Conservation (phyloP, 1,284 basidiomycete genomes). For the Takashimella tepidaria region DNA sequence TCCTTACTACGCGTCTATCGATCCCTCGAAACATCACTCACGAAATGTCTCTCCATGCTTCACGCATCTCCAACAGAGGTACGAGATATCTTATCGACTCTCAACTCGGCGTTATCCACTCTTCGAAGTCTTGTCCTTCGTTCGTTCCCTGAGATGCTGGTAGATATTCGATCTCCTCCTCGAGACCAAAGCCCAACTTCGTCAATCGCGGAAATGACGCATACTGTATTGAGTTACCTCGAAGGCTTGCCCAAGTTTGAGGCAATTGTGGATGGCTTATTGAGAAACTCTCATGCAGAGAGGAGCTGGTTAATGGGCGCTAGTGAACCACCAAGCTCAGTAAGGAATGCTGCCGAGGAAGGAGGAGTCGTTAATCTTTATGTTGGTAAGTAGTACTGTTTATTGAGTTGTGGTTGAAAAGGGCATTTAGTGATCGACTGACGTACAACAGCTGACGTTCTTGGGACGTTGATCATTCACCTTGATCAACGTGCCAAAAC, state of each 20-base stretch:
- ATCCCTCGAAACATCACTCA: slow-evolving; percentile 28
- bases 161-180: slow-evolving; percentile 36
- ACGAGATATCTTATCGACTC: slow-evolving; percentile 19
- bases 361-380: slow-evolving; percentile 46
- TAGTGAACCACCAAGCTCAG: slow-evolving; percentile 33
- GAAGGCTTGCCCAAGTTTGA: slow-evolving; percentile 40
- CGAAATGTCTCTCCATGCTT: slow-evolving; percentile 26
- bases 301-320: slow-evolving; percentile 50
- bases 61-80: slow-evolving; percentile 12
- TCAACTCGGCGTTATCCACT: slow-evolving; percentile 20
- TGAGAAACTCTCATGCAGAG: slow-evolving; percentile 38
- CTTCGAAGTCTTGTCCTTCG: slow-evolving; percentile 32
- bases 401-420: too few relatives aligned
- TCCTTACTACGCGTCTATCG: slow-evolving; percentile 24
- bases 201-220: slow-evolving; percentile 35
- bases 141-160: slow-evolving; percentile 45
- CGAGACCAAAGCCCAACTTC: slow-evolving; percentile 15
- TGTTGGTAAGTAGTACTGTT: slow-evolving; percentile 35
- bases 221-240: slow-evolving; percentile 42
- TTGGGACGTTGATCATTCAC: slow-evolving; percentile 39
- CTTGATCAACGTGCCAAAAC: slow-evolving; percentile 30
- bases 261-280: slow-evolving; percentile 31
- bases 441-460: slow-evolving; percentile 44
- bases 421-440: too few relatives aligned
- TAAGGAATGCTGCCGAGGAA: slow-evolving; percentile 31